Conservation (phyloP, 2,329 filamentous ascomycete species). For the Aureobasidium sp. region DNA sequence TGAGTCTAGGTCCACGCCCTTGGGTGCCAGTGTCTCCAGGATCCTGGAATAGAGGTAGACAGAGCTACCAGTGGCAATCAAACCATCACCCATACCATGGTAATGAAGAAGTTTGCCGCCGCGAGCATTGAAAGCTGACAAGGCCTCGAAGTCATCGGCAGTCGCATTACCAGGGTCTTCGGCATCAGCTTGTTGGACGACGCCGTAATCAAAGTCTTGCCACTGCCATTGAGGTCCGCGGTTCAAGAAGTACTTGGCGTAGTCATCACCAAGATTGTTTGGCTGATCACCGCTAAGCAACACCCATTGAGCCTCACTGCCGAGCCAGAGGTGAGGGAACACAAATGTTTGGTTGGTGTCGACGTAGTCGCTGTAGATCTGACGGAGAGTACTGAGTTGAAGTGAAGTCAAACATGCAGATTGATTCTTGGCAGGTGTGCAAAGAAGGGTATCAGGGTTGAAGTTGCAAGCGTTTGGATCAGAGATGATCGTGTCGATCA, state of each 20-base stretch:
- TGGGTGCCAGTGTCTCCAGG: slow-evolving; percentile 28
- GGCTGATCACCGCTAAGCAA: slow-evolving; percentile 32
- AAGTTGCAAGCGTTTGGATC: slow-evolving; percentile 42
- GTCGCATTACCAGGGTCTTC: slow-evolving; percentile 44
- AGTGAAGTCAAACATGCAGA: slow-evolving; percentile 36
- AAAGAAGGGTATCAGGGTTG: slow-evolving; percentile 36
- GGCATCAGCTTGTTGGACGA: slow-evolving; percentile 33
- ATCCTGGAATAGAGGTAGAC: slow-evolving; percentile 48
- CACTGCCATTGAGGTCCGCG: slow-evolving; percentile 34
- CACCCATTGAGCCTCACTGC: slow-evolving; percentile 34
- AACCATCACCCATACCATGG: slow-evolving; percentile 39
- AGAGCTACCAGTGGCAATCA: slow-evolving; percentile 46
- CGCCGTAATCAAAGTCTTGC: slow-evolving; percentile 33
- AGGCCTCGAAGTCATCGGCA: slow-evolving; percentile 39
- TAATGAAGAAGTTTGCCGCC: slow-evolving; percentile 38
- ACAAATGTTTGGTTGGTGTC: slow-evolving; percentile 37
- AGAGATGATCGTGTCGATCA: slow-evolving; percentile 45
- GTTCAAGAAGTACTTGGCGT: slow-evolving; percentile 38
- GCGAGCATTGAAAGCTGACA: slow-evolving; percentile 38
- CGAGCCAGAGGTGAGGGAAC: slow-evolving; percentile 35
- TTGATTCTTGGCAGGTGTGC: slow-evolving; percentile 24
- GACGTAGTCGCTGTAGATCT: slow-evolving; percentile 38
- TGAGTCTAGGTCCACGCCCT: slow-evolving; percentile 31
- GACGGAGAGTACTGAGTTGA: slow-evolving; percentile 39
- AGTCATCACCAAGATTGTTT: slow-evolving; percentile 33